Evolutionary conservation across 768 basidiomycete genomes (phyloP).

Genomic region (Pulveroboletus frians): DNA sequence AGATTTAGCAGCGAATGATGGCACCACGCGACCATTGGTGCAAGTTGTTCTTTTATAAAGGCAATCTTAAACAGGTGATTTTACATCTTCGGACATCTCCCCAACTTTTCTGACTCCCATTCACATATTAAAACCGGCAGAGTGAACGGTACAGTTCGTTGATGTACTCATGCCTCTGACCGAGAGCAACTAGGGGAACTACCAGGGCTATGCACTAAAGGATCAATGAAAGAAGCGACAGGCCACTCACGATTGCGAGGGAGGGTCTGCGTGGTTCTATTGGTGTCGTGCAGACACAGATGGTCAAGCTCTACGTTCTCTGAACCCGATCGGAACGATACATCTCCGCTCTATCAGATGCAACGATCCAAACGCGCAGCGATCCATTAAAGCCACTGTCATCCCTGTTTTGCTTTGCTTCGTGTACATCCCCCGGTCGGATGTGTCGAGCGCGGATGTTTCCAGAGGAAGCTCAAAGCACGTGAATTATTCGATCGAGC

Average conservation of each 20-base stretch:
- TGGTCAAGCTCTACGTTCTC: slow-evolving; percentile 43
- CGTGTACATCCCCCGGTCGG: slow-evolving; percentile 79
- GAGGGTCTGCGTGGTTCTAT: slow-evolving; percentile 75
- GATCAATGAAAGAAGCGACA: slow-evolving; percentile 54
- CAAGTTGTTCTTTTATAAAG: slow-evolving; percentile 71
- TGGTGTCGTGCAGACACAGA: slow-evolving; percentile 82
- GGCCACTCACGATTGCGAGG: slow-evolving; percentile 63
- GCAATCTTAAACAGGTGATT: slow-evolving; percentile 52
- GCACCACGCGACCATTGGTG: slow-evolving; percentile 49
- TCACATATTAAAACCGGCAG: slow-evolving; percentile 87
- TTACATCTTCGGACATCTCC: slow-evolving; percentile 8
- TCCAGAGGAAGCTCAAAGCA: slow-evolving; percentile 66
- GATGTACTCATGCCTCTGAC: slow-evolving; percentile 82
- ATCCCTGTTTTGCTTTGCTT: slow-evolving; percentile 88
- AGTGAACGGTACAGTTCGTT: slow-evolving; percentile 89
- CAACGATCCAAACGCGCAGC: slow-evolving; percentile 73
- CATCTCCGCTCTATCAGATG: slow-evolving; percentile 43
- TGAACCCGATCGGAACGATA: background rate
- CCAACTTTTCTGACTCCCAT: background rate
- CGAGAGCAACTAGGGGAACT: slow-evolving; percentile 80
- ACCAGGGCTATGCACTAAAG: slow-evolving; percentile 76
- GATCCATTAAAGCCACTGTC: slow-evolving; percentile 77
- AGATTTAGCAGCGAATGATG: slow-evolving; percentile 54
- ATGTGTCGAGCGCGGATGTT: slow-evolving; percentile 68
- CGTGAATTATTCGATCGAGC: slow-evolving; percentile 79